These are phyloP conservation scores for Stemphylium beticola DNA, from an alignment of 2,329 filamentous ascomycete genomes.

Conservation along the genomic window DNA sequence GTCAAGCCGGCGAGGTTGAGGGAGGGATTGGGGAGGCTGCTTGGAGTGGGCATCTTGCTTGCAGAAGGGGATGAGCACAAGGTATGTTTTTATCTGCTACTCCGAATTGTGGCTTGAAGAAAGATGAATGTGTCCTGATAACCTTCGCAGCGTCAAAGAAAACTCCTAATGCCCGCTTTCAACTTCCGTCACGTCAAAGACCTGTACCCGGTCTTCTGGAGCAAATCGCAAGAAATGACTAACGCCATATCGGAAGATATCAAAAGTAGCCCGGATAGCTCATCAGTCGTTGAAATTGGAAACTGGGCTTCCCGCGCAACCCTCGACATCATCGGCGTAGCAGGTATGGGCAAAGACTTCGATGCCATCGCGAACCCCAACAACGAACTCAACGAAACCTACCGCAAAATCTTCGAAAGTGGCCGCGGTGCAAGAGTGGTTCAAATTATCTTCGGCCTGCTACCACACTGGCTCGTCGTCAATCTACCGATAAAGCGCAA, in stretches of 20 bases:
- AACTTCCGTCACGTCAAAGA: slow-evolving; percentile 59
- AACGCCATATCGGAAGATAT: slow-evolving; percentile 41
- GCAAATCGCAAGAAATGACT: slow-evolving; percentile 53
- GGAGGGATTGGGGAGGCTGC: slow-evolving; percentile 64
- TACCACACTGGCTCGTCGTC: slow-evolving; percentile 67
- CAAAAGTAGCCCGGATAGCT: slow-evolving; percentile 29
- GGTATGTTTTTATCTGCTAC: slow-evolving; percentile 40
- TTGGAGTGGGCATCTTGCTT: slow-evolving; percentile 75
- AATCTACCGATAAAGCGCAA: slow-evolving; percentile 75
- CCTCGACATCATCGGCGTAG: slow-evolving; percentile 64
- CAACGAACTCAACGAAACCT: slow-evolving; percentile 61
- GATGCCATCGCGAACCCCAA: slow-evolving; percentile 57
- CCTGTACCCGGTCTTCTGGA: slow-evolving; percentile 57
- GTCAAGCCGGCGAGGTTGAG: slow-evolving; percentile 56
- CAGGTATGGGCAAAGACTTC: slow-evolving; percentile 64
- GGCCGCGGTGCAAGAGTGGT: slow-evolving; percentile 61
- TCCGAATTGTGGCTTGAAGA: background rate
- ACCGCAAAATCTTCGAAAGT: slow-evolving; percentile 58
- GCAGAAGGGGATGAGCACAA: slow-evolving; percentile 93
- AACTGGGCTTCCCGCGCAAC: slow-evolving; percentile 60
- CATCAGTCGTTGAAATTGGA: slow-evolving; percentile 52
- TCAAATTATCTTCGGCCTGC: slow-evolving; percentile 64
- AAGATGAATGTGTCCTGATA: slow-evolving; percentile 1
- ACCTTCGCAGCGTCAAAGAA: slow-evolving; percentile 51
- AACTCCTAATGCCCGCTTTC: slow-evolving; percentile 57